A percentile compares a stretch with the other conserved stretches of the same genome.
These are phyloP conservation scores for Besnoitia besnoiti DNA, from an alignment of 169 alveolate genomes.

Conservation along the genomic window DNA sequence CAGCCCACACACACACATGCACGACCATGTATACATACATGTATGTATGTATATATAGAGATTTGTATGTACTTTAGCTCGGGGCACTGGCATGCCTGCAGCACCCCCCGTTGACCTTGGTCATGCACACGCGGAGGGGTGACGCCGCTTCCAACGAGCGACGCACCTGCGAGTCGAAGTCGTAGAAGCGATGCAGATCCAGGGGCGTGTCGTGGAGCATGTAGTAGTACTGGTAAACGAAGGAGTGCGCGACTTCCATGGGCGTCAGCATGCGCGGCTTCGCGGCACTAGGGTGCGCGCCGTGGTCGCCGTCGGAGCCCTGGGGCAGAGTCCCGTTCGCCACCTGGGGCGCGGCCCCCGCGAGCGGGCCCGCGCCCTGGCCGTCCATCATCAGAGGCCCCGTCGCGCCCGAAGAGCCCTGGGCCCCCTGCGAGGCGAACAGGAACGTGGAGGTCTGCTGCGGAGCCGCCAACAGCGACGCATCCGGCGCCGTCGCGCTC, in stretches of 20 bases:
- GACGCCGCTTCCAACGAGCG: too few species aligned
- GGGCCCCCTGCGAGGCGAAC: conserved; percentile 20
- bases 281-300: neutral
- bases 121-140: too few species aligned
- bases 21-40: too few species aligned
- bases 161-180: conserved; percentile 63
- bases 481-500: conserved; percentile 13
- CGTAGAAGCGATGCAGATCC: conserved; percentile 66
- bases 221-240: conserved; percentile 68
- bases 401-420: neutral
- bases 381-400: neutral
- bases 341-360: neutral
- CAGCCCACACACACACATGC: too few species aligned
- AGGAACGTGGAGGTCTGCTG: neutral
- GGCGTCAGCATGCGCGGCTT: conserved; percentile 16
- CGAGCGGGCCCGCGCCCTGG: neutral
- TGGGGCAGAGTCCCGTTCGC: neutral
- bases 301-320: neutral
- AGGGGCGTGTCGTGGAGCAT: conserved; percentile 68
- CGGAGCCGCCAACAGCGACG: neutral
- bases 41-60: too few species aligned
- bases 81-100: too few species aligned
- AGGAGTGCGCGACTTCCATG: conserved; percentile 67
- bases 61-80: too few species aligned
- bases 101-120: too few species aligned